Evolutionary conservation across 2,329 filamentous ascomycete genomes (phyloP).

Genomic region (Neocatenulostroma microsporum): DNA sequence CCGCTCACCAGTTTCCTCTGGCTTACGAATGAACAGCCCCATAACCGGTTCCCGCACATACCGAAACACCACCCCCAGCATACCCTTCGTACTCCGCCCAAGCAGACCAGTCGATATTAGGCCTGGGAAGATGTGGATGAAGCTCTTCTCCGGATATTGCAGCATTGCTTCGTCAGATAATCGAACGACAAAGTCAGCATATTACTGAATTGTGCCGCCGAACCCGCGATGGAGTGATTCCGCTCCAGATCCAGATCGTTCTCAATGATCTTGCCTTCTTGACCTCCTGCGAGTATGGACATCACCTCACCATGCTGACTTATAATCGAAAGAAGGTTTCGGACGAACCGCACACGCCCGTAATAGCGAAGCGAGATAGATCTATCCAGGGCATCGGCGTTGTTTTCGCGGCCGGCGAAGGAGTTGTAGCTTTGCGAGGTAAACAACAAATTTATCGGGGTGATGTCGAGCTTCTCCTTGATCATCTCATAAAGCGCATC

Average conservation of each 20-base stretch:
- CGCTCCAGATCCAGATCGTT: slow-evolving; percentile 17
- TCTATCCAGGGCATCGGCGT: slow-evolving; percentile 19
- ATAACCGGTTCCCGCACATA: slow-evolving; percentile 12
- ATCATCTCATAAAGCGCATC: slow-evolving; percentile 28
- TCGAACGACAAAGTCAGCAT: slow-evolving; percentile 20
- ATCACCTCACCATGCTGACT: slow-evolving; percentile 10
- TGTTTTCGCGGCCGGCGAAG: slow-evolving; percentile 22
- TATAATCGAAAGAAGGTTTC: slow-evolving; percentile 10
- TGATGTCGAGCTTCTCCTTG: slow-evolving; percentile 14
- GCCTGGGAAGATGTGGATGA: slow-evolving; percentile 19
- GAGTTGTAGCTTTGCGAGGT: slow-evolving; percentile 32
- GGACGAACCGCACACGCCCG: slow-evolving; percentile 18
- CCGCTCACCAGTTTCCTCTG: slow-evolving; percentile 16
- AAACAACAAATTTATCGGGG: slow-evolving; percentile 35
- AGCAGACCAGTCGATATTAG: slow-evolving; percentile 14
- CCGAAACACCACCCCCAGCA: slow-evolving; percentile 8
- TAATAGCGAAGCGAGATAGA: slow-evolving; percentile 19
- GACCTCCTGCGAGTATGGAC: slow-evolving; percentile 17
- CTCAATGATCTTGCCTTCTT: slow-evolving; percentile 15
- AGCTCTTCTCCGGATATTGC: slow-evolving; percentile 10
- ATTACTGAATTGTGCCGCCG: slow-evolving; percentile 10
- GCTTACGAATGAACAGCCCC: slow-evolving; percentile 7
- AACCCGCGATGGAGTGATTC: slow-evolving; percentile 11
- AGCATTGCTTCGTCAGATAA: slow-evolving; percentile 11
- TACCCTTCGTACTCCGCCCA: slow-evolving; percentile 11